These are phyloP conservation scores for Ophiosphaerella herpotricha DNA, from an alignment of 2,329 filamentous ascomycete species.

Conservation along the genomic window DNA sequence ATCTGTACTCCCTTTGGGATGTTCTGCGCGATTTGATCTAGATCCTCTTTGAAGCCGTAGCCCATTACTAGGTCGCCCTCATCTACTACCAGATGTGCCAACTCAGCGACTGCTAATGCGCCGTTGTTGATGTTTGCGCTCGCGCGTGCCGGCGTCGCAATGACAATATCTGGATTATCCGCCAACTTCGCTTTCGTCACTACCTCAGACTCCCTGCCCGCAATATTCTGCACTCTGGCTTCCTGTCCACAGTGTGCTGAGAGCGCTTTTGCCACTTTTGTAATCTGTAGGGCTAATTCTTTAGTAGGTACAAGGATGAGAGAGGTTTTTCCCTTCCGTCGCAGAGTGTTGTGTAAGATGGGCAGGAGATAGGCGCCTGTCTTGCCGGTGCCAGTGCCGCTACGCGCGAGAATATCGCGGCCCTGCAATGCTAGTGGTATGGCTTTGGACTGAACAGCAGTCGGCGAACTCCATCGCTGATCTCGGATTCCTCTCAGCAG, in stretches of 20 bases:
- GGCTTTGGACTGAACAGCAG: slow-evolving; percentile 83
- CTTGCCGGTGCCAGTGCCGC: slow-evolving; percentile 95
- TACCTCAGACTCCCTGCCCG: slow-evolving; percentile 85
- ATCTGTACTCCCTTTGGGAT: slow-evolving; percentile 87
- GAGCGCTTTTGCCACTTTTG: slow-evolving; percentile 76
- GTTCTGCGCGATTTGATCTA: slow-evolving; percentile 76
- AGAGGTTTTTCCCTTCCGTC: slow-evolving; percentile 75
- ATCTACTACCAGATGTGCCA: slow-evolving; percentile 84
- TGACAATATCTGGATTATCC: slow-evolving; percentile 83
- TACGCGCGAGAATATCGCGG: slow-evolving; percentile 86
- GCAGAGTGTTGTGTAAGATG: slow-evolving; percentile 81
- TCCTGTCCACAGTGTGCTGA: slow-evolving; percentile 84
- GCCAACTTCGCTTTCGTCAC: slow-evolving; percentile 87
- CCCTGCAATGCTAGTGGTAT: slow-evolving; percentile 88
- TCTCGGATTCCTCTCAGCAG: slow-evolving; percentile 84
- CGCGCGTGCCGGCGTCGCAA: slow-evolving; percentile 87
- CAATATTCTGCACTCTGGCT: slow-evolving; percentile 80
- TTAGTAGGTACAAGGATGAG: slow-evolving; percentile 92
- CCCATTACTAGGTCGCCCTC: slow-evolving; percentile 93
- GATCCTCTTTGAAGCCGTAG: slow-evolving; percentile 91
- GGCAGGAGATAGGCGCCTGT: slow-evolving; percentile 95
- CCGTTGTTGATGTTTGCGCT: slow-evolving; percentile 76
- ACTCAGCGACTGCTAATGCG: slow-evolving; percentile 69
- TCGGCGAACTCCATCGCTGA: slow-evolving; percentile 83
- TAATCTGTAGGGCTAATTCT: slow-evolving; percentile 91